A percentile compares a stretch with the other conserved stretches of the same genome.
Conservation (phyloP, 2,329 filamentous ascomycete genomes). For the Verticillium dahliae region DNA sequence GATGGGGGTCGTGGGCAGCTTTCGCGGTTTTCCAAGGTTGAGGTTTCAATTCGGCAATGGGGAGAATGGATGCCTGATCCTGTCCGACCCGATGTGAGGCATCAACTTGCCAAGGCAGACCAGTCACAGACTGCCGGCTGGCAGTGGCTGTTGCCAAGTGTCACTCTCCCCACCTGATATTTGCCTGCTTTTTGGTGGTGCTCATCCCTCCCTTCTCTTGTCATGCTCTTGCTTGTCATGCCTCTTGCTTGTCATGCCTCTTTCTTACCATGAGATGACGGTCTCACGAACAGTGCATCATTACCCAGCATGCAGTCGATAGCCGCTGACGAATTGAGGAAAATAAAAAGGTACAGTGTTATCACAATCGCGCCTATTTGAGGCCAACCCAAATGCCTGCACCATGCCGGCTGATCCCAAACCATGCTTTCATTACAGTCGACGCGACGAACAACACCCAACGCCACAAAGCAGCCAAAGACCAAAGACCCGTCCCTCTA, state of each 20-base stretch:
- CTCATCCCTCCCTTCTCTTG: background rate
- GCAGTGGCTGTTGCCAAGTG: too few species aligned
- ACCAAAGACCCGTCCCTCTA: constrained; percentile 2
- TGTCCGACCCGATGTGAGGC: constrained; percentile 21
- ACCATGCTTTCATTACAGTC: constrained; percentile 4
- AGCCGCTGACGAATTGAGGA: background rate
- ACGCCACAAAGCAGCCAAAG: constrained; percentile 9
- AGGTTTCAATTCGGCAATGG: constrained; percentile 32
- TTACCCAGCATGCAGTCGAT: constrained; percentile 1
- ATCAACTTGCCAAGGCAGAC: constrained; percentile 18
- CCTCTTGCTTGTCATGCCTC: too few species aligned
- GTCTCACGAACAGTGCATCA: too few species aligned
- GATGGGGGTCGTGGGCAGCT: constrained; percentile 9
- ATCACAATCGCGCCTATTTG: constrained; percentile 6
- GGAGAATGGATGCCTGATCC: constrained; percentile 31
- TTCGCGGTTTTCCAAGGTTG: constrained; percentile 24
- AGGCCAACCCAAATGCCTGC: constrained; percentile 1
- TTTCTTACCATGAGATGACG: too few species aligned
- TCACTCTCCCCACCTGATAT: too few species aligned
- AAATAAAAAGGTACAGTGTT: constrained; percentile 9
- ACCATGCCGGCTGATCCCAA: constrained; percentile 4
- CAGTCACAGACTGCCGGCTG: too few species aligned
- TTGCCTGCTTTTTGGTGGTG: too few species aligned
- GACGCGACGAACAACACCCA: constrained; percentile 5
- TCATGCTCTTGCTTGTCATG: background rate